These are phyloP conservation scores for Geotrichum carabidarum DNA, from an alignment of 1,139 yeast species.

Conservation along the genomic window DNA sequence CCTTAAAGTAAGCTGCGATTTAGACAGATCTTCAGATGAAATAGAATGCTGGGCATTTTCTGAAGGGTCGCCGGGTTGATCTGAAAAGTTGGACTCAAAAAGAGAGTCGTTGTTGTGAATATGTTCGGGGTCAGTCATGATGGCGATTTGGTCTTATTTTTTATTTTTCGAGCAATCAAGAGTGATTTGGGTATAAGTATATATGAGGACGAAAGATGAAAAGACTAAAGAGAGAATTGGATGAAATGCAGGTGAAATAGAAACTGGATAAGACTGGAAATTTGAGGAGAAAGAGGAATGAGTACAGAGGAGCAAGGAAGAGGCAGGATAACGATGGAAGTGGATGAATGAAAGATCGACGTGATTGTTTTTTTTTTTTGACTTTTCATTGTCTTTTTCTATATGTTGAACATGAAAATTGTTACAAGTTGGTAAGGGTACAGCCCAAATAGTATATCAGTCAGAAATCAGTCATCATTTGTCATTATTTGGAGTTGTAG, in stretches of 20 bases:
- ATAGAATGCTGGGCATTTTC: slow-evolving; percentile 3
- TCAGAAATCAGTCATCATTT: background rate
- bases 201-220: background rate
- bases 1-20: slow-evolving; percentile 40
- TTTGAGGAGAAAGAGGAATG: slow-evolving; percentile 1
- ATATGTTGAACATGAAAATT: background rate
- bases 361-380: background rate
- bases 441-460: background rate
- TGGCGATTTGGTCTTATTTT: background rate
- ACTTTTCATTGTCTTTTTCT: background rate
- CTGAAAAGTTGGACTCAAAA: slow-evolving; percentile 19
- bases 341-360: background rate
- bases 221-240: background rate
- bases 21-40: slow-evolving; percentile 17
- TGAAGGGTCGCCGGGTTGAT: slow-evolving; percentile 12
- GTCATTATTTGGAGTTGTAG: too few relatives aligned
- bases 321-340: background rate
- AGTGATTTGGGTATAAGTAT: background rate
- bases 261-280: background rate
- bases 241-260: background rate
- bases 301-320: background rate
- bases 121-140: slow-evolving; percentile 14
- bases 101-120: slow-evolving; percentile 15
- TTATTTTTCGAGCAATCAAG: background rate
- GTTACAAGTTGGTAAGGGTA: background rate